phyloP scores from a whole-genome alignment of 768 basidiomycete species.

The Tulasnella sp. region DNA sequence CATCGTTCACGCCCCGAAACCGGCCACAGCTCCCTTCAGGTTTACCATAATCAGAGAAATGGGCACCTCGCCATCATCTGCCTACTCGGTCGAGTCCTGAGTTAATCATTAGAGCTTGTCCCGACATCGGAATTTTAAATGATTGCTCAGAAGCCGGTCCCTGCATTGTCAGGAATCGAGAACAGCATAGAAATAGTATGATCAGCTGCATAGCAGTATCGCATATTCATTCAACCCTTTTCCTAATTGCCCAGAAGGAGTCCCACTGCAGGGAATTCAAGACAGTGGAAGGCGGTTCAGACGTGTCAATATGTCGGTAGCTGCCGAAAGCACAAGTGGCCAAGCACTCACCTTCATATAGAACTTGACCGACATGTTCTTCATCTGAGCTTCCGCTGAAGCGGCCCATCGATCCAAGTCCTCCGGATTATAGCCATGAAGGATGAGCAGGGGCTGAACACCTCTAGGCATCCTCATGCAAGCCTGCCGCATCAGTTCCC shows the following conservation, averaged over 20 bases:
- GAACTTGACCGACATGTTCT: not conserved
- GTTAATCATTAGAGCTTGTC: not conserved
- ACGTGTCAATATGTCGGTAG: not conserved
- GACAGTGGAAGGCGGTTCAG: not conserved
- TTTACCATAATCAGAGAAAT: not conserved
- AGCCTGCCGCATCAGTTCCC: not conserved
- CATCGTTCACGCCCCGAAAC: not conserved
- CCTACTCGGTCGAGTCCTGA: not conserved
- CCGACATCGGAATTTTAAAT: not conserved
- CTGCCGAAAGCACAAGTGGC: not conserved
- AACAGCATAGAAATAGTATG: too few species aligned
- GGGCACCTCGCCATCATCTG: not conserved
- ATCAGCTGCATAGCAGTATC: not conserved
- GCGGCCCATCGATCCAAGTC: not conserved
- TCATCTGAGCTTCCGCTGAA: not conserved
- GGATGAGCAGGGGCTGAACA: not conserved
- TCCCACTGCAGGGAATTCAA: not conserved
- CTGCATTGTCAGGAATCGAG: too few species aligned
- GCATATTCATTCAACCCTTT: not conserved
- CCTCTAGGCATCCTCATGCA: not conserved
- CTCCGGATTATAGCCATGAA: constrained; percentile 4
- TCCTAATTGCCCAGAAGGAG: not conserved
- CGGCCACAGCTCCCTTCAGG: not conserved
- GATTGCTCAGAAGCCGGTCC: too few species aligned
- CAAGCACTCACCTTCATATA: not conserved